Evolutionary conservation across 192 early-diverging fungal species (phyloP).

Genomic region (Coemansia interrupta): DNA sequence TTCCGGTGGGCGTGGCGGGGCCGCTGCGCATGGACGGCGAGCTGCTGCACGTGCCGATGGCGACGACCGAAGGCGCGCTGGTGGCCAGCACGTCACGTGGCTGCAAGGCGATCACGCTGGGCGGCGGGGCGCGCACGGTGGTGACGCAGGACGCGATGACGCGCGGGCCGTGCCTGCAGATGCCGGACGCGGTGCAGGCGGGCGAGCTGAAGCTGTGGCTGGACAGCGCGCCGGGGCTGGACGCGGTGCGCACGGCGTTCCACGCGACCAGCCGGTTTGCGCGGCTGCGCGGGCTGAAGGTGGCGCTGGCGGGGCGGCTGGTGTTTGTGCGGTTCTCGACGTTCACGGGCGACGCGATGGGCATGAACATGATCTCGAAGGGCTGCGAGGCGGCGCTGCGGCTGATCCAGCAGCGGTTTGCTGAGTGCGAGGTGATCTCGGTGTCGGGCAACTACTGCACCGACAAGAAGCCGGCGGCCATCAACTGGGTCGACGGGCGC

Average conservation of each 20-base stretch:
- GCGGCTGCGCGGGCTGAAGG: constrained; percentile 74
- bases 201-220: constrained; percentile 70
- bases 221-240: constrained; percentile 60
- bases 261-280: constrained; percentile 88
- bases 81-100: constrained; percentile 89
- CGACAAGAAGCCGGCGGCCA: constrained; percentile 93
- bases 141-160: constrained; percentile 85
- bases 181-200: constrained; percentile 66
- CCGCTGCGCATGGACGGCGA: constrained; percentile 81
- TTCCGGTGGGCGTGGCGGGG: constrained; percentile 90
- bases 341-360: constrained; percentile 94
- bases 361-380: constrained; percentile 98
- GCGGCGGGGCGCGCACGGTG: constrained; percentile 79
- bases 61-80: constrained; percentile 88
- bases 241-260: constrained; percentile 69
- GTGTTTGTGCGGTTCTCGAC: constrained; percentile 87
- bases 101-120: constrained; percentile 88
- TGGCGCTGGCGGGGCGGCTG: constrained; percentile 75
- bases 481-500: constrained; percentile 97
- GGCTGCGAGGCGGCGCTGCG: constrained; percentile 82
- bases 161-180: constrained; percentile 86
- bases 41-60: constrained; percentile 85
- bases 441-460: constrained; percentile 93
- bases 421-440: constrained; percentile 73
- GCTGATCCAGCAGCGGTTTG: constrained; percentile 59